phyloP scores from a whole-genome alignment of 1,284 basidiomycete species.

The Thelephora terrestris region DNA sequence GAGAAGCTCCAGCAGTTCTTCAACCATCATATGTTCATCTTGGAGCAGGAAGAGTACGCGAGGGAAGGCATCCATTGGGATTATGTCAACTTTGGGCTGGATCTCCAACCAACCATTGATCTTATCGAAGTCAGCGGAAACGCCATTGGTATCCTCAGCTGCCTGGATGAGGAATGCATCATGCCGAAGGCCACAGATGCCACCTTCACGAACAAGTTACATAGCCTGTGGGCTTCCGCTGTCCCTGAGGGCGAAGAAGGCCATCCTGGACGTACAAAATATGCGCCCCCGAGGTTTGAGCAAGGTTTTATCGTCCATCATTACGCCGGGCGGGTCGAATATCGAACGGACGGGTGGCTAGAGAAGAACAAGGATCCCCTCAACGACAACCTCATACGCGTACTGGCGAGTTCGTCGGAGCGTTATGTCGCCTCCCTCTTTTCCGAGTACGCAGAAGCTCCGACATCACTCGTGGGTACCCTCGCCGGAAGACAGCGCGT shows the following conservation, averaged over 20 bases:
- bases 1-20: slow-evolving; percentile 96
- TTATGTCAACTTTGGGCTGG: slow-evolving; percentile 97
- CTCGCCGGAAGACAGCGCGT: slow-evolving; percentile 63
- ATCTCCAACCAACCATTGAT: slow-evolving; percentile 97
- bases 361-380: slow-evolving; percentile 99
- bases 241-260: slow-evolving; percentile 36
- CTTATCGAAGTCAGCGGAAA: slow-evolving; percentile 78
- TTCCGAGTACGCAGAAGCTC: slow-evolving; percentile 63
- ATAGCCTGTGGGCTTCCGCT: slow-evolving; percentile 57
- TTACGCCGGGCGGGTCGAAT: slow-evolving; percentile 96
- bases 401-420: slow-evolving; percentile 79
- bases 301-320: slow-evolving; percentile 95
- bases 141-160: slow-evolving; percentile 85
- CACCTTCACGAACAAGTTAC: slow-evolving; percentile 92
- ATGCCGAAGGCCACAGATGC: slow-evolving; percentile 97
- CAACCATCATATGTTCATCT: slow-evolving; percentile 99
- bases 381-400: slow-evolving; percentile 91
- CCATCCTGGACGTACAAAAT: slow-evolving; percentile 76
- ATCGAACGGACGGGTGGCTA: slow-evolving; percentile 93
- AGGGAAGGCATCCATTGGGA: slow-evolving; percentile 98
- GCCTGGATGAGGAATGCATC: slow-evolving; percentile 97
- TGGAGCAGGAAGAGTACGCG: slow-evolving; percentile 98
- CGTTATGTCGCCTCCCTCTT: slow-evolving; percentile 81
- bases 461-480: slow-evolving; percentile 18
- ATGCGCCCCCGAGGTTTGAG: slow-evolving; percentile 80